Base-by-base conservation (phyloP, 2,329 filamentous ascomycete genomes). In the Sarocladium oryzae region DNA sequence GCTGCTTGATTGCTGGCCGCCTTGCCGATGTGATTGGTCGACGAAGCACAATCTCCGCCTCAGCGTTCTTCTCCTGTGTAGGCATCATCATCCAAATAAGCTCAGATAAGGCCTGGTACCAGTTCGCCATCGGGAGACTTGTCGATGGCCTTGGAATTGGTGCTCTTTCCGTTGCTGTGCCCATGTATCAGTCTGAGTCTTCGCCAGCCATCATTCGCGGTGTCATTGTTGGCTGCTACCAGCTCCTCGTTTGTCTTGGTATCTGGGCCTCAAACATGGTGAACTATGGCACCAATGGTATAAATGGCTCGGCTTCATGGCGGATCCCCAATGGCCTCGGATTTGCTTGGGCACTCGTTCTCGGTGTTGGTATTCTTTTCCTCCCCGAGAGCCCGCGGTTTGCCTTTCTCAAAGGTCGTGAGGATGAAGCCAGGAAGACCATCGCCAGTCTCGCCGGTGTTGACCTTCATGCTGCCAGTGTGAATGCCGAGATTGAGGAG, bases 181-280 rank as follows among this genome's bases (percentile, higher is more conserved):
- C 81, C 45, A 82, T 88, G 79, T 87, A 87, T 58, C 82, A 86
- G 62, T 79, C 76, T 15, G 84, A 88, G 65, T 82, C 76, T 52
- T 78, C 79, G 2, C 84, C 84, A 0, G 75, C 81, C 54, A 76
- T 81, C 53, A 78, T 87, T 49, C 78, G 84, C 58, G 82, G 82
- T 59, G 72, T 81, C 6, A 72, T 86, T 35, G 76, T 87, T 24
- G 75, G 77, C 1, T 78, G 75, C 49, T 87, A 86, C 64, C 84
- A 87, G 69, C 74, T 87, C 2, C 79, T 85, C 63, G 83, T 87
- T 61, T 87, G 84, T 0, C 69, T 86, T 24, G 84, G 84, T 45
- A 86, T 88, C 62, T 82, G 75, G 72, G 69, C 68, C 21, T 72
- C 74, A 33, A 76, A 79, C 58, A 73, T 78, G 64, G 71, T 79